Evolutionary conservation across 2,329 filamentous ascomycete species (phyloP).

Genomic region (Fonsecaea monophora): DNA sequence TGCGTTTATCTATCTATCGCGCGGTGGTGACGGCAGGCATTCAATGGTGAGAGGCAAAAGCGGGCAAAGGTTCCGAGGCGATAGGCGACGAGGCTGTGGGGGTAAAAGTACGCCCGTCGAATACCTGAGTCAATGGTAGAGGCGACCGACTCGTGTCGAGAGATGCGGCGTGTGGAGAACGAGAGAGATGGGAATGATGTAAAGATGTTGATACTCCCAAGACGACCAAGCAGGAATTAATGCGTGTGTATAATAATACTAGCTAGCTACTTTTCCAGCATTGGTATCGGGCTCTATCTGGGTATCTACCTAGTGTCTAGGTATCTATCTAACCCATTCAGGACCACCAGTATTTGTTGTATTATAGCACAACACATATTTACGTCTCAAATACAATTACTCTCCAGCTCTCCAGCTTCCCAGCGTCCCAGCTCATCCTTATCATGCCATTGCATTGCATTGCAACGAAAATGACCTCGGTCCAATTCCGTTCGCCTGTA

Average conservation of each 20-base stretch:
- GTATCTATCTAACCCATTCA: not conserved
- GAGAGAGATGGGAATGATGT: too few species aligned
- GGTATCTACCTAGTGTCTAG: too few species aligned
- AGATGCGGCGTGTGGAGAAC: too few species aligned
- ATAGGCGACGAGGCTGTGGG: not conserved
- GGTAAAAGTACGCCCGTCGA: too few species aligned
- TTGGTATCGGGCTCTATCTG: too few species aligned
- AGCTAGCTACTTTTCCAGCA: not conserved
- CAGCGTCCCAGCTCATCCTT: not conserved
- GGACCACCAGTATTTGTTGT: not conserved
- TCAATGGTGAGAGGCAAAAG: not conserved
- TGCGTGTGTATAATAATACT: not conserved
- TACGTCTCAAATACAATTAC: not conserved
- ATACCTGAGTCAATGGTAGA: too few species aligned
- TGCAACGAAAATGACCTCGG: not conserved
- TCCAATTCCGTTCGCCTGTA: not conserved
- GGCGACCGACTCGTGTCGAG: too few species aligned
- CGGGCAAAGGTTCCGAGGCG: not conserved
- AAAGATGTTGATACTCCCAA: too few species aligned
- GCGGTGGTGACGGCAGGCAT: not conserved
- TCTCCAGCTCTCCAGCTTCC: not conserved
- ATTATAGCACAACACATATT: not conserved
- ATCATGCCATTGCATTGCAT: not conserved
- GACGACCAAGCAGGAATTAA: not conserved
- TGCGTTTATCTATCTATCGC: not conserved